phyloP scores from a whole-genome alignment of 2,329 filamentous ascomycete genomes.

The Orbilia quercus region DNA sequence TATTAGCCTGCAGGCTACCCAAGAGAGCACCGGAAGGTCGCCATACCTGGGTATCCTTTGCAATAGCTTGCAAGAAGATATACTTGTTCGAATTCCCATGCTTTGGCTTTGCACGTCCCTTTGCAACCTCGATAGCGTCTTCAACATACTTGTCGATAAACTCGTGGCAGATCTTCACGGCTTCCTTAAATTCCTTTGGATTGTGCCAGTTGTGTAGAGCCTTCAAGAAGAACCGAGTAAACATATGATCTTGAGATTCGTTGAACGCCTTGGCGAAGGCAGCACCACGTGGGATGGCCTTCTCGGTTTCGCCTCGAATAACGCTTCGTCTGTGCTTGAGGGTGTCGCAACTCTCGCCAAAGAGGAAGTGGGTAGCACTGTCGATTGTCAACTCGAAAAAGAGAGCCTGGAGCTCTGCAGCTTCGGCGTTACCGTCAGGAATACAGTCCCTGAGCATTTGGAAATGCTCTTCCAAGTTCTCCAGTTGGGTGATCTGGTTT shows the following conservation, averaged over 20 bases:
- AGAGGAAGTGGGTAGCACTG: constrained; percentile 84
- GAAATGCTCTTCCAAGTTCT: constrained; percentile 83
- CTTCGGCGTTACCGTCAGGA: constrained; percentile 67
- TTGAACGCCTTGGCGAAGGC: constrained; percentile 25
- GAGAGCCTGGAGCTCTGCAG: constrained; percentile 77
- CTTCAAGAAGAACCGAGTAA: constrained; percentile 59
- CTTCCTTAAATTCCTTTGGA: constrained; percentile 60
- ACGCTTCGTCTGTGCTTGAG: constrained; percentile 14
- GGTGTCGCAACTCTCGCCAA: constrained; percentile 69
- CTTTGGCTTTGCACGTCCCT: neutral
- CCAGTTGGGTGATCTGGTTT: constrained; percentile 82
- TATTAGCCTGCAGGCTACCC: too few species aligned
- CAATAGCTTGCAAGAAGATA: constrained; percentile 61
- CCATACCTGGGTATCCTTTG: constrained; percentile 59
- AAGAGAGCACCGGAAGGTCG: too few species aligned
- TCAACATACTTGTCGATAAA: constrained; percentile 60
- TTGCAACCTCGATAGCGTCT: constrained; percentile 55
- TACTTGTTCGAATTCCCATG: constrained; percentile 61
- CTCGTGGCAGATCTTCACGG: constrained; percentile 59
- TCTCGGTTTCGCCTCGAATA: constrained; percentile 21
- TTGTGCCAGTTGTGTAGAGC: constrained; percentile 60
- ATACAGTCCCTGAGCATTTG: constrained; percentile 78
- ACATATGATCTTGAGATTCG: constrained; percentile 10
- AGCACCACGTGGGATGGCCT: constrained; percentile 24
- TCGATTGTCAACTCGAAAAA: constrained; percentile 89